phyloP scores from a whole-genome alignment of 2,329 filamentous ascomycete genomes.

The Colletotrichum somersetense region DNA sequence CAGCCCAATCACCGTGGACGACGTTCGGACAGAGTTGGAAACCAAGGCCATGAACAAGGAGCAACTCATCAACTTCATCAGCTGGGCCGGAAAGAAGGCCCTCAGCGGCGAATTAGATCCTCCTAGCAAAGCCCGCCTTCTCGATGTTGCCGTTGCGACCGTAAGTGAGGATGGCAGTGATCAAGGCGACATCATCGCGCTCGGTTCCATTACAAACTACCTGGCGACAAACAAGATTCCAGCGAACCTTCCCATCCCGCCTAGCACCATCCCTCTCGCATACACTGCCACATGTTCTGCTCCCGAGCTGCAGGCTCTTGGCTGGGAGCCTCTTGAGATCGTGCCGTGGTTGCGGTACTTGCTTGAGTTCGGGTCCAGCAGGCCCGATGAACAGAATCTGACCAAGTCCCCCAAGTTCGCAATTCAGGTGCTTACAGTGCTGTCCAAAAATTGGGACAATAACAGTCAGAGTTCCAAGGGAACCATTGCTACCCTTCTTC shows the following conservation, averaged over 20 bases:
- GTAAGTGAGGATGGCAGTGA: constrained; percentile 69
- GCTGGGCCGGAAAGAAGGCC: constrained; percentile 83
- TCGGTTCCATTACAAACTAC: constrained; percentile 81
- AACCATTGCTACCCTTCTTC: constrained; percentile 73
- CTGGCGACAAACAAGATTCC: constrained; percentile 84
- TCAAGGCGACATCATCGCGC: constrained; percentile 78
- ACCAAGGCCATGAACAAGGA: constrained; percentile 82
- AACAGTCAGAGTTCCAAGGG: constrained; percentile 75
- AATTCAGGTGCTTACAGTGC: constrained; percentile 78
- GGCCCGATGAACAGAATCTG: constrained; percentile 74
- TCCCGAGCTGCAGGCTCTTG: constrained; percentile 80
- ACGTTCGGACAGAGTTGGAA: constrained; percentile 87
- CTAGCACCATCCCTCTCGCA: constrained; percentile 85
- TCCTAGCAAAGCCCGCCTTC: constrained; percentile 74
- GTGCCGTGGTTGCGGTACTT: constrained; percentile 89
- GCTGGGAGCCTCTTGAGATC: constrained; percentile 88
- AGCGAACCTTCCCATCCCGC: constrained; percentile 82
- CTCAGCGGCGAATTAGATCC: constrained; percentile 78
- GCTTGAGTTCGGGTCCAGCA: constrained; percentile 73
- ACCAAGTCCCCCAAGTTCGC: constrained; percentile 81
- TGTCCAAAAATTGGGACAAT: constrained; percentile 94
- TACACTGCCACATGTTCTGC: constrained; percentile 79
- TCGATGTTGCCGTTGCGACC: constrained; percentile 84
- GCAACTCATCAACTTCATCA: constrained; percentile 86
- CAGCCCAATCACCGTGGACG: constrained; percentile 86